Evolutionary conservation across 2,329 filamentous ascomycete genomes (phyloP), one percentile per base, ranked within the genome.

Genomic region (Fusarium protoensiforme): DNA sequence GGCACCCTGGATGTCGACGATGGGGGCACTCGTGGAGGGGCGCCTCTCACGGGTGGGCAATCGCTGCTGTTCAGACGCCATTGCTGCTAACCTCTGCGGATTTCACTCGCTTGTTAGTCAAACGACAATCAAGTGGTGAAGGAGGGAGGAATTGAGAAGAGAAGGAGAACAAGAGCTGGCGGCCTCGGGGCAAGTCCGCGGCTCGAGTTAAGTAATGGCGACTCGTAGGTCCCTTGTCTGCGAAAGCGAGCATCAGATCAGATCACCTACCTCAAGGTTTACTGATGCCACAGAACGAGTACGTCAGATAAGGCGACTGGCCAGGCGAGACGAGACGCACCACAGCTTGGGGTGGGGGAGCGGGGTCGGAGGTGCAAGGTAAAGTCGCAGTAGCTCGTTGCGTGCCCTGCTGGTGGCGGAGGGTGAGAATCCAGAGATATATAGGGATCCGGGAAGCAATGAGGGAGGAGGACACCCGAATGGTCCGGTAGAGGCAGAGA

Each of bases 1-100:
- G 20, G 94, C 92, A 74, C 95, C 95, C 82, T 94, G 89, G 71
- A 98, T 92, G 81, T 98, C 94, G 73, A 93, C 90, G 77, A 98
- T 92, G 54, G 95, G 95, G 77, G 94, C 94, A 75, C 93, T 91
- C 66, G 89, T 92, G 22, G 94, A 97, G 67, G 93, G 94, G 75
- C 90, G 93, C 77, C 95, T 92, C 87, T 98, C 92, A 74, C 94
- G 89, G 43, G 85, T 84, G 61, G 89, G 87, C 60, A 90, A 69
- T 67, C 77, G 76, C 59, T 80, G 71, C 71, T 81, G 80, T 63
- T 83, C 78, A 64, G 80, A 79, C 68, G 81, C 77, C 81, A 83
- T 83, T 66, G 51, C 54, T 78, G 62, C 64, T 68, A 35, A 33
- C 24, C 59, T 68, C 35, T 46, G 27, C 46, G 24, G 46, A 31